Base-by-base conservation (phyloP, 192 early-diverging fungal genomes). In the Backusella circina region DNA sequence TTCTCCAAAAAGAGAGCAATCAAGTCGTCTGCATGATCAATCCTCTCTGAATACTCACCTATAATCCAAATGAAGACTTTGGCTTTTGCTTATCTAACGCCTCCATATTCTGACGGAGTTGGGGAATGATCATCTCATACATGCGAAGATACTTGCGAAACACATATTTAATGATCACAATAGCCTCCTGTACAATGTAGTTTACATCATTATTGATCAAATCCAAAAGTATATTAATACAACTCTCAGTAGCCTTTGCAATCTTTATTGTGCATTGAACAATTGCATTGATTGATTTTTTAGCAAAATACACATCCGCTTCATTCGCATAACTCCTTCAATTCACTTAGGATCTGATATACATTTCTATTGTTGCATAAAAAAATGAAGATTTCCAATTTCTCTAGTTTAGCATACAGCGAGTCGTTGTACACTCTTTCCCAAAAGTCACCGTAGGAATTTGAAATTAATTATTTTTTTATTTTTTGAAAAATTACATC, bases 361-460 rank as follows among this genome's bases (percentile, higher is more conserved):
- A 95, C 86, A 78, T 97, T 97, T 74, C 88, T 85, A 70, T 94
- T 93, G n/a, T 90, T 91, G 75, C 91, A 93, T 28, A 99, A 89
- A 61, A 90, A 91, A 75, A 98, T 93, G 78, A 99, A 91, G 38
- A 99, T 93, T 64, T 95, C 94, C 36, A 99, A 86, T 77, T 99
- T 99, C 72, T 98, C 96, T 35, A 92, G 85, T 81, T 99, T 99
- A 74, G 98, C 96, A 72, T 97, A 99, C n/a, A 93, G 93, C 26
- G 97, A 95, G 84, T 99, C 97, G 82, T 99, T 98, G 86, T 96
- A 99, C 79, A 96, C 96, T 84, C 94, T n/a, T n/a, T n/a, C n/a
- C n/a, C n/a, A n/a, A n/a, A n/a, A n/a, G n/a, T n/a, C n/a, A n/a
- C n/a, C n/a, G n/a, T n/a, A n/a, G n/a, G n/a, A n/a, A n/a, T n/a